phyloP scores from a whole-genome alignment of 2,329 filamentous ascomycete species.

The Aspergillus fumigatus region DNA sequence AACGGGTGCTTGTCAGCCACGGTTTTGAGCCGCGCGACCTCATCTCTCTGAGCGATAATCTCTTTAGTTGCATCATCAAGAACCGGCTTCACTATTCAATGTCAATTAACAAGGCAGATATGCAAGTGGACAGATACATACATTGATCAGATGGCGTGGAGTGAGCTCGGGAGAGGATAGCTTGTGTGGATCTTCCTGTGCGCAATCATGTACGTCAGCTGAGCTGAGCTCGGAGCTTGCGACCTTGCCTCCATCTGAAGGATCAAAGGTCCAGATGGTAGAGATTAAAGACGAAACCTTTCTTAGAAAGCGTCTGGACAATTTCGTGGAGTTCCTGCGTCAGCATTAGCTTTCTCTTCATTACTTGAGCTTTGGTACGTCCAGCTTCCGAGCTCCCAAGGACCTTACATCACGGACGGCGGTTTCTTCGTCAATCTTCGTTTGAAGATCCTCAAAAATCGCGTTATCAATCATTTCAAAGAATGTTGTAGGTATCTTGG shows the following conservation, averaged over 20 bases:
- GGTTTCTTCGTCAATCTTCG: conserved; percentile 83
- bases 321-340: conserved; percentile 69
- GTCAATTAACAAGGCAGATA: neutral
- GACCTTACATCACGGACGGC: conserved; percentile 65
- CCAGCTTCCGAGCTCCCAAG: neutral
- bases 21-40: conserved; percentile 64
- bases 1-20: conserved; percentile 85
- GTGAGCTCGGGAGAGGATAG: conserved; percentile 82
- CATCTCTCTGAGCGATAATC: conserved; percentile 67
- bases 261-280: neutral
- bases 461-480: conserved; percentile 66
- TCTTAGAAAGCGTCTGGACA: conserved; percentile 74
- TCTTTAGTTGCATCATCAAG: conserved; percentile 64
- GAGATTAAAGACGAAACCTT: conserved; percentile 43
- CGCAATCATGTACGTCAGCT: neutral
- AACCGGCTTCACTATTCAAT: conserved; percentile 58
- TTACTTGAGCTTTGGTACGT: neutral
- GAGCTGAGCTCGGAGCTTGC: neutral
- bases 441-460: conserved; percentile 83
- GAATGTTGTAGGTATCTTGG: conserved; percentile 9
- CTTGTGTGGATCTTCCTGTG: conserved; percentile 68
- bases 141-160: conserved; percentile 67
- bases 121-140: conserved; percentile 35
- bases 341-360: conserved; percentile 7
- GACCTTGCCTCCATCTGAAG: neutral